These are phyloP conservation scores for Xylaria digitata DNA, from an alignment of 2,329 filamentous ascomycete species.

Conservation along the genomic window DNA sequence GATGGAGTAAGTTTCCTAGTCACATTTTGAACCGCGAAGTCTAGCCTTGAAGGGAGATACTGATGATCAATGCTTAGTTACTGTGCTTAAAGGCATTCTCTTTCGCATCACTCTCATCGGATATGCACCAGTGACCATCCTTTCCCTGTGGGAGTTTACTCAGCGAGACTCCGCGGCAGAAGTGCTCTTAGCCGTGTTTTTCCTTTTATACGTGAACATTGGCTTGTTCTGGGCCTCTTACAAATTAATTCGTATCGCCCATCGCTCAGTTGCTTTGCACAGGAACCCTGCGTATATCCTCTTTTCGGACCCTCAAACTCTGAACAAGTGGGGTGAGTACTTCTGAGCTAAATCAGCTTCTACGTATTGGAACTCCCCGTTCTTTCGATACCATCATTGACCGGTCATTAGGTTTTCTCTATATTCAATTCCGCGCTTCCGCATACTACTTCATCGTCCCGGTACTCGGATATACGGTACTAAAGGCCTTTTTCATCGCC, in stretches of 20 bases:
- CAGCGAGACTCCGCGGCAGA: conserved; percentile 85
- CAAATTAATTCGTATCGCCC: conserved; percentile 90
- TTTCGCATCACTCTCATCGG: conserved; percentile 92
- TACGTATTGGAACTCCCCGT: not conserved
- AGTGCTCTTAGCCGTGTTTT: conserved; percentile 87
- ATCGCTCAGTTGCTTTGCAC: conserved; percentile 89
- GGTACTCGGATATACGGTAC: conserved; percentile 78
- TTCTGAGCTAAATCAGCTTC: not conserved
- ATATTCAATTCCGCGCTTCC: conserved; percentile 94
- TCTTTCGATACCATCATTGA: not conserved
- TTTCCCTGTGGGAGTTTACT: conserved; percentile 95
- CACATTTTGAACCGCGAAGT: not conserved
- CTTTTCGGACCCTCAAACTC: conserved; percentile 90
- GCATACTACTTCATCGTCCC: conserved; percentile 96
- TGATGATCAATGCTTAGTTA: conserved; percentile 56
- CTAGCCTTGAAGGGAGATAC: not conserved
- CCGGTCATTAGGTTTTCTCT: conserved; percentile 76
- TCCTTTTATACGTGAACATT: conserved; percentile 81
- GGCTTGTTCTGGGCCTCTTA: conserved; percentile 87
- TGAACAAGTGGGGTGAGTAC: conserved; percentile 83
- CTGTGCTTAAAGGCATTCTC: conserved; percentile 91
- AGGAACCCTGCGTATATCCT: conserved; percentile 97
- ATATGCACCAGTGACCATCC: conserved; percentile 88
- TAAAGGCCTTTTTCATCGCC: conserved; percentile 91
- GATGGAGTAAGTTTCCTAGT: conserved; percentile 68